Percentiles rank a stretch among this genome's conserved stretches.
phyloP scores from a whole-genome alignment of 83 land plant species.

The Thuja plicata region DNA sequence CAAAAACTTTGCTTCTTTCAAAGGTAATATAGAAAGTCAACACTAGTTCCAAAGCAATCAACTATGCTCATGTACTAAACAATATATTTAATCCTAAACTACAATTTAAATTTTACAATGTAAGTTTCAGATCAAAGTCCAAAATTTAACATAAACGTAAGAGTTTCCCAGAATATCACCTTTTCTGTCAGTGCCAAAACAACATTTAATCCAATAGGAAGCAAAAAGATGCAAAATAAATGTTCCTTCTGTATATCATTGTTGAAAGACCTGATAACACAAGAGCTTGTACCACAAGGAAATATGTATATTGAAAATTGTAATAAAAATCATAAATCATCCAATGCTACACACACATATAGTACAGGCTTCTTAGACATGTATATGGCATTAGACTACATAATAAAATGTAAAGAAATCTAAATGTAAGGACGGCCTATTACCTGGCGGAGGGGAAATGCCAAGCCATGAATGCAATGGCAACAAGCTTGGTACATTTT shows the following conservation, averaged over 20 bases:
- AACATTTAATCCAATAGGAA: not conserved
- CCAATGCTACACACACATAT: not conserved
- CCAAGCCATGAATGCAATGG: conserved; percentile 95
- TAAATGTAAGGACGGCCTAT: conserved; percentile 1
- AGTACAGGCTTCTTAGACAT: not conserved
- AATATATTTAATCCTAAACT: not conserved
- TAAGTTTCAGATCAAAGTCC: not conserved
- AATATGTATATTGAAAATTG: not conserved
- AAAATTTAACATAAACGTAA: not conserved
- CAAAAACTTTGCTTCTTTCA: not conserved
- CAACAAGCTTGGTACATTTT: conserved; percentile 86
- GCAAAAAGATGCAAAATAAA: not conserved
- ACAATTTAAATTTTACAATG: not conserved
- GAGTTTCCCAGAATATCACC: not conserved
- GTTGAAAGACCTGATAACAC: not conserved
- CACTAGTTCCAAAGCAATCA: not conserved
- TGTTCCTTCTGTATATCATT: not conserved
- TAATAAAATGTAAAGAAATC: not conserved
- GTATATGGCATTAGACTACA: not conserved
- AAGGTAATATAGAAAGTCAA: not conserved
- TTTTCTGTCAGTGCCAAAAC: not conserved
- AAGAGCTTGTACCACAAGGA: not conserved
- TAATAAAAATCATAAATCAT: not conserved
- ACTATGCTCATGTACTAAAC: not conserved
- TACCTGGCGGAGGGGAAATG: conserved; percentile 75